Evolutionary conservation across 192 early-diverging fungal genomes (phyloP).

Genomic region (Phlyctochytrium arcticum): DNA sequence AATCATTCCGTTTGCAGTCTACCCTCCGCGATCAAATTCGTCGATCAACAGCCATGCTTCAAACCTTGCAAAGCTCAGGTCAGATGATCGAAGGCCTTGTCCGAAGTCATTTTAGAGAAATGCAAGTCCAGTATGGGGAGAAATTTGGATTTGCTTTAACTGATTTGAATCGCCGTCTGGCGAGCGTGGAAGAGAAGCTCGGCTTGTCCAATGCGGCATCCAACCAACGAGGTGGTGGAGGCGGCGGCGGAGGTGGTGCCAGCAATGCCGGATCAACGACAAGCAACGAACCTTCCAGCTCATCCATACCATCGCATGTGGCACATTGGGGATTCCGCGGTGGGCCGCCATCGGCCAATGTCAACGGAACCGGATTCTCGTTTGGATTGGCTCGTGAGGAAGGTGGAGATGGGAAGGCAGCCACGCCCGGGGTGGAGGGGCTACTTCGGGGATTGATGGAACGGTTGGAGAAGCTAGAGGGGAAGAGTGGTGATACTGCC

Average conservation of each 20-base stretch:
- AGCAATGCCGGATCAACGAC: not conserved
- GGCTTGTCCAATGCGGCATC: not conserved
- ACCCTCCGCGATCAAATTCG: conserved; percentile 77
- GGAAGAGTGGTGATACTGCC: not conserved
- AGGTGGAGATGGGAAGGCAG: not conserved
- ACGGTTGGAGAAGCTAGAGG: conserved; percentile 31
- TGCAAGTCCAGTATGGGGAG: conserved; percentile 57
- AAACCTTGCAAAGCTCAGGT: conserved; percentile 68
- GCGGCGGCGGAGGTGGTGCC: not conserved
- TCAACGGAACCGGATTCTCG: not conserved
- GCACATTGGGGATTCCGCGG: conserved; percentile 28
- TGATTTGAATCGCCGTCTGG: conserved; percentile 46
- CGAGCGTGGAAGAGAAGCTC: conserved; percentile 26
- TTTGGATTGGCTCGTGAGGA: not conserved
- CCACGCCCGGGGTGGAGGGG: not conserved
- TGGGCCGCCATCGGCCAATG: conserved; percentile 27
- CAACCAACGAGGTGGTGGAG: not conserved
- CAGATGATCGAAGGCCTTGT: conserved; percentile 78
- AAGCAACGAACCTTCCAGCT: not conserved
- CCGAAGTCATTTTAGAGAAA: conserved; percentile 66
- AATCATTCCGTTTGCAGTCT: conserved; percentile 51
- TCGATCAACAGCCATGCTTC: conserved; percentile 62
- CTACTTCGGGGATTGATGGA: conserved; percentile 28
- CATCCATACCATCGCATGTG: not conserved
- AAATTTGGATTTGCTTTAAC: conserved; percentile 52